Evolutionary conservation across 2,329 filamentous ascomycete genomes (phyloP).

Genomic region (Colletotrichum plurivorum): DNA sequence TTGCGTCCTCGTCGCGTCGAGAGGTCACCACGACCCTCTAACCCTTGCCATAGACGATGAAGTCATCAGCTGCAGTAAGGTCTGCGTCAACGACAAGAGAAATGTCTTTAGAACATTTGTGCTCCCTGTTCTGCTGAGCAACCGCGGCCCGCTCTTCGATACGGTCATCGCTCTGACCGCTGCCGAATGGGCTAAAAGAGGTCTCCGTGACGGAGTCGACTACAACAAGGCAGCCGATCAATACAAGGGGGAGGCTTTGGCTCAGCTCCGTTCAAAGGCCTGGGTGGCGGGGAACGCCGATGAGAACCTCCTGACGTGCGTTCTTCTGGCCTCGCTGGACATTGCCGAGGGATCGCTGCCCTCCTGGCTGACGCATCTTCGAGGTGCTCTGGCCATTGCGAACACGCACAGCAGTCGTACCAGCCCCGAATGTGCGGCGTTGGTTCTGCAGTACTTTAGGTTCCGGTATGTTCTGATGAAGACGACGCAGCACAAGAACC

Average conservation of each 20-base stretch:
- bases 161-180: conserved; percentile 18
- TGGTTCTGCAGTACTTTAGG: conserved; percentile 20
- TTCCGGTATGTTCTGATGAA: conserved; percentile 26
- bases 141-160: conserved; percentile 15
- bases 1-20: background rate
- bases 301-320: conserved; percentile 19
- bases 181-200: conserved; percentile 9
- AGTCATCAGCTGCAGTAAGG: conserved; percentile 23
- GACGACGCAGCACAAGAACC: conserved; percentile 4
- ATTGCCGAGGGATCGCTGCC: conserved; percentile 17
- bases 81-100: conserved; percentile 12
- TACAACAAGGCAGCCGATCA: background rate
- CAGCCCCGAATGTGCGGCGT: conserved; percentile 11
- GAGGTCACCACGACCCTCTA: background rate
- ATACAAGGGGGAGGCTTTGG: conserved; percentile 17
- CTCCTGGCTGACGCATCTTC: conserved; percentile 20
- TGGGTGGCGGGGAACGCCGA: background rate
- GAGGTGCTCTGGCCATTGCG: conserved; percentile 8
- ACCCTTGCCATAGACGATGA: conserved; percentile 13
- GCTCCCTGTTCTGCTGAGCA: conserved; percentile 20
- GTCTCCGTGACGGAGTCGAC: conserved; percentile 5
- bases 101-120: conserved; percentile 21
- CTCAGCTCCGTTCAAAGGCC: conserved; percentile 14
- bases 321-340: conserved; percentile 25
- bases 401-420: background rate